A percentile compares a stretch with the other conserved stretches of the same genome.
Conservation (phyloP, 495 filamentous ascomycete species). For the Xylaria curta region DNA sequence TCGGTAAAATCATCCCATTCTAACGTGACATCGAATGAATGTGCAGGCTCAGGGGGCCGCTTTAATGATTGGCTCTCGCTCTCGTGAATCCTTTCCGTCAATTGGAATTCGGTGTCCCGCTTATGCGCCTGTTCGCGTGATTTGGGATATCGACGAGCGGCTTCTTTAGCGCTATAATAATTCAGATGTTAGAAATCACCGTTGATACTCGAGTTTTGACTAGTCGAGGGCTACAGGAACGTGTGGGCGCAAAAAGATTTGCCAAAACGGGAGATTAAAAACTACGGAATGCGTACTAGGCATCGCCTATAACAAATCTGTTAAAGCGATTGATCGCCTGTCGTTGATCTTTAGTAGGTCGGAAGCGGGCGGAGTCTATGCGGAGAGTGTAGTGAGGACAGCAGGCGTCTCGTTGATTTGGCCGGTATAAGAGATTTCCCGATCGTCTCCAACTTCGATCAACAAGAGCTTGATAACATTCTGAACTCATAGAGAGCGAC, state of each 20-base stretch:
- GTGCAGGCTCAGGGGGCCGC: conserved; percentile 70
- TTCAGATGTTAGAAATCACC: conserved; percentile 6
- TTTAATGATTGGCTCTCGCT: conserved; percentile 61
- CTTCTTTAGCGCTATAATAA: conserved; percentile 59
- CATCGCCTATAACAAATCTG: conserved; percentile 77
- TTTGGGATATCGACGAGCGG: conserved; percentile 74
- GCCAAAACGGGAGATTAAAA: neutral
- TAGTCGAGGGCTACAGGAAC: neutral
- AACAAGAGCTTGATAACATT: conserved; percentile 80
- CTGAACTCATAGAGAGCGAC: conserved; percentile 68
- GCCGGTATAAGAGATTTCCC: conserved; percentile 85
- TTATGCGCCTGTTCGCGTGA: conserved; percentile 80
- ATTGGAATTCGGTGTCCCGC: conserved; percentile 75
- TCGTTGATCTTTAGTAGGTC: conserved; percentile 79
- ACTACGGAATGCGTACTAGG: conserved; percentile 54
- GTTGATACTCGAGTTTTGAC: neutral
- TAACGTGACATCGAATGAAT: conserved; percentile 78
- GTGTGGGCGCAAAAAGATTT: neutral
- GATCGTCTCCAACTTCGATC: conserved; percentile 93
- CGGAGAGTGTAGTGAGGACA: conserved; percentile 97
- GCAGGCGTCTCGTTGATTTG: conserved; percentile 80
- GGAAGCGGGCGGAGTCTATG: conserved; percentile 73
- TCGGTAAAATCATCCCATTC: conserved; percentile 82
- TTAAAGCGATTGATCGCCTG: conserved; percentile 92
- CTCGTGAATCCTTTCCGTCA: conserved; percentile 75